Base-by-base conservation (phyloP, 345 rosid genomes). In the Eucalyptus marginata region DNA sequence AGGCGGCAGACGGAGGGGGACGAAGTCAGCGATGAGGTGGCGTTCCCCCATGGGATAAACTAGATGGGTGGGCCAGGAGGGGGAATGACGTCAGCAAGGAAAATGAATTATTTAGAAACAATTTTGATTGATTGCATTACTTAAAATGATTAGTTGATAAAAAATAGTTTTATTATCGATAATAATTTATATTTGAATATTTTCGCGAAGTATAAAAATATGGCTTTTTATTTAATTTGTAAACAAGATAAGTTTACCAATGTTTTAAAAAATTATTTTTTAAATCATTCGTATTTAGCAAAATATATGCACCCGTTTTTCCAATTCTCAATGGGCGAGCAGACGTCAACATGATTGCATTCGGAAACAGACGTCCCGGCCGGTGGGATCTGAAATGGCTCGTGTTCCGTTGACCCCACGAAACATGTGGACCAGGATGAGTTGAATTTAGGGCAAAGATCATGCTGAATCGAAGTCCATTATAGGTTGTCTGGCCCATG, bases 91-190 rank as follows among this genome's bases (percentile, higher is more conserved):
- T 49, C 51, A 52, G 4, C 2, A 56, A 3, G 76, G 31, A 7
- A n/a, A n/a, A 64, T 64, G 20, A 64, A 64, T 14, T 7, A 64
- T 64, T 64, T n/a, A 14, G 8, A n/a, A 64, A 14, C 2, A 1
- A 15, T 15, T 64, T n/a, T 64, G 10, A 4, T 8, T 8, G 2
- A 0, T 7, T 64, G 40, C 1, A n/a, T 64, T n/a, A 15, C 5
- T 64, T n/a, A 5, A 13, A 29, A 62, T 3, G 15, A 27, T 62
- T 62, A 27, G 4, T 62, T 27, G 17, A 62, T 13, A 13, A 62
- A 62, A 62, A 29, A 62, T 62, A 1, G 6, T 62, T 62, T 27
- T 0, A 29, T 29, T 62, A 62, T 59, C 0, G 4, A 13, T 12
- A 29, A 13, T 27, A 29, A 62, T 13, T 12, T 62, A 29, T 62